Percentiles rank a stretch among this genome's conserved stretches.
Evolutionary conservation across 306 rosid genomes (phyloP).

Genomic region (Fragaria nilgerrensis): DNA sequence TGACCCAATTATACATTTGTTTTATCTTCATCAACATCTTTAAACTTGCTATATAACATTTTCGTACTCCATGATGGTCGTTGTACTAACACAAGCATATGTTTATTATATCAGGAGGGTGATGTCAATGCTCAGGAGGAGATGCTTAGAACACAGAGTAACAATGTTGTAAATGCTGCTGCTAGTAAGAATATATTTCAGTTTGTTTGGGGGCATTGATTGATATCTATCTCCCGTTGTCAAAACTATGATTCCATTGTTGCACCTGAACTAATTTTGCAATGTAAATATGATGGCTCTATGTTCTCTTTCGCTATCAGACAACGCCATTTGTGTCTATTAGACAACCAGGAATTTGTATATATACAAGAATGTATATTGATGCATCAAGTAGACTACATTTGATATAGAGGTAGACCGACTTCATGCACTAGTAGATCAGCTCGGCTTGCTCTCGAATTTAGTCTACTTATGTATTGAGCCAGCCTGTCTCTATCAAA

Average conservation of each 20-base stretch:
- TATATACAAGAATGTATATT: not conserved
- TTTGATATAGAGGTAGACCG: too few relatives aligned
- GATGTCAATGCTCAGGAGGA: conserved; percentile 62
- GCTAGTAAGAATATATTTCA: conserved; percentile 89
- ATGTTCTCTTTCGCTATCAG: not conserved
- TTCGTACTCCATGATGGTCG: not conserved
- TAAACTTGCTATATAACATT: not conserved
- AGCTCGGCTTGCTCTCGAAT: too few relatives aligned
- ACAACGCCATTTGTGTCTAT: not conserved
- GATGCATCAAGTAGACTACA: too few relatives aligned
- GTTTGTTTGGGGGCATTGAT: conserved; percentile 81
- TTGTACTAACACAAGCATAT: not conserved
- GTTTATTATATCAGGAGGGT: conserved; percentile 53
- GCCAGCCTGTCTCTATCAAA: too few relatives aligned
- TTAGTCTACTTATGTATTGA: too few relatives aligned
- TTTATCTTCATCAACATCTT: not conserved
- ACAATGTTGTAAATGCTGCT: conserved; percentile 49
- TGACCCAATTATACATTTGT: not conserved
- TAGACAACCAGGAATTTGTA: not conserved
- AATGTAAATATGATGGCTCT: not conserved
- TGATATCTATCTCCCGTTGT: not conserved
- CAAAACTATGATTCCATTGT: not conserved
- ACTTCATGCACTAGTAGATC: too few relatives aligned
- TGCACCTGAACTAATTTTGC: not conserved
- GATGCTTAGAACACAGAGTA: conserved; percentile 72